Evolutionary conservation across 2,329 filamentous ascomycete genomes (phyloP).

Genomic region (Gyromitra esculenta): DNA sequence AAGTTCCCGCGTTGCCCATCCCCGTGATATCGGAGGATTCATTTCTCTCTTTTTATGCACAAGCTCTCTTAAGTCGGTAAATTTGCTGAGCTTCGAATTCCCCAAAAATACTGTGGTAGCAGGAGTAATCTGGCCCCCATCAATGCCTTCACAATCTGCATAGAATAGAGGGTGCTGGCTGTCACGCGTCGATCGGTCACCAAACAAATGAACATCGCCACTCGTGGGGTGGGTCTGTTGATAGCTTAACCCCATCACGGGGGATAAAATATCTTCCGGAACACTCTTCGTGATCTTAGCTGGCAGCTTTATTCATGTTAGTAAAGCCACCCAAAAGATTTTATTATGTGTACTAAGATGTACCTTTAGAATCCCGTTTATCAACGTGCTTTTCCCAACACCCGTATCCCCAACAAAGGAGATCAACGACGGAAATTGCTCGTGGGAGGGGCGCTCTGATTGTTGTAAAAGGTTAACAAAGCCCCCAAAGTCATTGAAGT

Average conservation of each 20-base stretch:
- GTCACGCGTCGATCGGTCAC: constrained; percentile 44
- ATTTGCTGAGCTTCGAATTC: not conserved
- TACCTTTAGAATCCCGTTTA: constrained; percentile 54
- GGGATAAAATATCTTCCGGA: constrained; percentile 36
- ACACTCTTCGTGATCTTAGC: not conserved
- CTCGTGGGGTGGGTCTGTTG: constrained; percentile 44
- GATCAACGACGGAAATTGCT: constrained; percentile 52
- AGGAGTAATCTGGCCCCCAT: constrained; percentile 48
- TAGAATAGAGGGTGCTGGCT: constrained; percentile 46
- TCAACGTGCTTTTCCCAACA: constrained; percentile 54
- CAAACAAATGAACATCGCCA: constrained; percentile 55
- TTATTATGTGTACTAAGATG: not conserved
- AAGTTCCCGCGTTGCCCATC: constrained; percentile 61
- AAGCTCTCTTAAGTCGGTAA: constrained; percentile 1
- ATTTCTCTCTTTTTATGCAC: constrained; percentile 22
- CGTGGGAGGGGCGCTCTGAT: not conserved
- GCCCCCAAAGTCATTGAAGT: constrained; percentile 18
- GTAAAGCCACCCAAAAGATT: not conserved
- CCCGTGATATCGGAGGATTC: constrained; percentile 7
- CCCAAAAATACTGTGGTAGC: not conserved
- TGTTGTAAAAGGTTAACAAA: constrained; percentile 27
- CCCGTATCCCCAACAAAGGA: constrained; percentile 55
- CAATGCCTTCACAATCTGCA: constrained; percentile 54
- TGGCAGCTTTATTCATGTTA: not conserved
- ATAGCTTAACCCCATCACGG: constrained; percentile 46